These are phyloP conservation scores for Wickerhamiella lipophila DNA, from an alignment of 805 yeast species.

Conservation along the genomic window DNA sequence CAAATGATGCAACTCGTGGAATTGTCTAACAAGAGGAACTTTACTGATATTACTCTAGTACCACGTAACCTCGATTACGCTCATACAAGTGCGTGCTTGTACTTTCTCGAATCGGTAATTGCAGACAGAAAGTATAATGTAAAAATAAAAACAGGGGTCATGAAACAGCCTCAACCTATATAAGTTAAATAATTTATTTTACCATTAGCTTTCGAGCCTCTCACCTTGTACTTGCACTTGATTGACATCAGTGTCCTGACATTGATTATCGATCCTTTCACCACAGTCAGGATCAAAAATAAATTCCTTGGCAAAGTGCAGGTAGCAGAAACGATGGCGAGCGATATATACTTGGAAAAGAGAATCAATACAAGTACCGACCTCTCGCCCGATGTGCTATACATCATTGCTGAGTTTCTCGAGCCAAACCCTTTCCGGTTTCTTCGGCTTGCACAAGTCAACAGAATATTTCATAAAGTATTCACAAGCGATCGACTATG, in stretches of 20 bases:
- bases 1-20: background rate
- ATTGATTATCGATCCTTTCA: background rate
- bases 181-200: background rate
- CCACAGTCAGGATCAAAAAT: too few species aligned
- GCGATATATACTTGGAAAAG: background rate
- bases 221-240: too few species aligned
- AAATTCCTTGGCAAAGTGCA: too few species aligned
- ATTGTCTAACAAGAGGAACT: background rate
- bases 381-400: background rate
- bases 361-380: background rate
- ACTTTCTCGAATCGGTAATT: background rate
- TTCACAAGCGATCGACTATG: background rate
- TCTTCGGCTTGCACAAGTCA: background rate
- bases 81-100: background rate
- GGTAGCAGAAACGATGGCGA: background rate
- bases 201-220: too few species aligned
- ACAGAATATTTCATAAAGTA: background rate
- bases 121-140: background rate
- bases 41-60: background rate
- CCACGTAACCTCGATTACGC: background rate
- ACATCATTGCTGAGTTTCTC: background rate
- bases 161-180: background rate
- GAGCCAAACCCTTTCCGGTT: constrained; percentile 3
- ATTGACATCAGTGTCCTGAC: too few species aligned
- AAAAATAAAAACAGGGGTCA: background rate